Conservation (phyloP, 2,329 filamentous ascomycete species). For the Botryotinia globosa region DNA sequence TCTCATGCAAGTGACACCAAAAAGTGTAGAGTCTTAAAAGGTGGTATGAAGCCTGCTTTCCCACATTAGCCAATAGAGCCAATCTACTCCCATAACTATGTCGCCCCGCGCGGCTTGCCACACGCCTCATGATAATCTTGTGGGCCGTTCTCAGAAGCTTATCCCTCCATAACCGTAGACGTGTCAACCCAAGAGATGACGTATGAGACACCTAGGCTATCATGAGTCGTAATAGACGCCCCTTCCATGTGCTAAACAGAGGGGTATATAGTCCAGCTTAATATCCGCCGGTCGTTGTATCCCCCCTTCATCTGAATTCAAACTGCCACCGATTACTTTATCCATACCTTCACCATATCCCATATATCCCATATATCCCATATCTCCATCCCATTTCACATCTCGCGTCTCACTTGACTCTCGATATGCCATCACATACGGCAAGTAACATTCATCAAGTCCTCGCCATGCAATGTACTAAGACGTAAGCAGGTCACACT, state of each 20-base stretch:
- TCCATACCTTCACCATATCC: no score
- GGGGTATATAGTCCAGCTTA: no score
- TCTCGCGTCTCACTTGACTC: no score
- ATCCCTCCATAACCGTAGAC: neutral
- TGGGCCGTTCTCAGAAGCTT: neutral
- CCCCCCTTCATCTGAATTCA: no score
- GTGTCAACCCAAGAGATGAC: conserved; percentile 3
- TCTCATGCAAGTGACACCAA: neutral
- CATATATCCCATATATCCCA: no score
- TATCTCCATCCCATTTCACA: no score
- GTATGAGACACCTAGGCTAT: neutral
- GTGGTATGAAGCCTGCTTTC: neutral
- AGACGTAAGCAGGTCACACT: no score
- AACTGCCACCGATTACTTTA: no score
- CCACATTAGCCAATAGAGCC: neutral
- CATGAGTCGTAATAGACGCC: neutral
- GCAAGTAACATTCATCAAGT: no score
- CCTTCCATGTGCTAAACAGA: neutral
- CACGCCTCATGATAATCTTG: neutral
- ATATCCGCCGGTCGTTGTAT: no score
- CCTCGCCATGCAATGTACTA: no score
- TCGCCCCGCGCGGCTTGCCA: neutral
- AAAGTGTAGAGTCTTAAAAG: neutral
- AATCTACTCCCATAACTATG: neutral
- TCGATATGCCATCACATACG: no score